These are phyloP conservation scores for Teratosphaeria pseudoeucalypti DNA, from an alignment of 2,329 filamentous ascomycete species.

Conservation along the genomic window DNA sequence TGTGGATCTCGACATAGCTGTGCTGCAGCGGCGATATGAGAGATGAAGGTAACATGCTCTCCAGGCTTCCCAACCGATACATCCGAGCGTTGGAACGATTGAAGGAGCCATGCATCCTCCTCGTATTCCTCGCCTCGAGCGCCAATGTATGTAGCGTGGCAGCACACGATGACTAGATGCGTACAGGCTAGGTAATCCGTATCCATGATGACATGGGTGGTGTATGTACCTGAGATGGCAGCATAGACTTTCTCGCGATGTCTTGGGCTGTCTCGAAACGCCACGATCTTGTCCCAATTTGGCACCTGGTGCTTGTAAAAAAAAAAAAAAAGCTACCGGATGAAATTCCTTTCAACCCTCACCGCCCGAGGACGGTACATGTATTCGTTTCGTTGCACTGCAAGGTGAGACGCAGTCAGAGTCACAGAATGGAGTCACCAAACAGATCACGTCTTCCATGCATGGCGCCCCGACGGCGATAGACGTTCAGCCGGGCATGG, in stretches of 20 bases:
- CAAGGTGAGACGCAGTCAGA: neutral
- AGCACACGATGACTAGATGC: conserved; percentile 68
- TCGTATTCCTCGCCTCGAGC: conserved; percentile 4
- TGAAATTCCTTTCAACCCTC: no score
- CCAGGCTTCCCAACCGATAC: conserved; percentile 38
- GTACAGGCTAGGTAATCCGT: conserved; percentile 5
- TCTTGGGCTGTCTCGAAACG: neutral
- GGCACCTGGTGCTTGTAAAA: neutral
- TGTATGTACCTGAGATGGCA: neutral
- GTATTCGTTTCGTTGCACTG: no score
- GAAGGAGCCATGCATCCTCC: conserved; percentile 52
- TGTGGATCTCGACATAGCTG: conserved; percentile 35
- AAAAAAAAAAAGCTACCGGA: no score
- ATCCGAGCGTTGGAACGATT: conserved; percentile 54
- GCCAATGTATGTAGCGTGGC: conserved; percentile 68
- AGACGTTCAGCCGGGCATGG: neutral
- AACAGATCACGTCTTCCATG: neutral
- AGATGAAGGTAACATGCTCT: conserved; percentile 69
- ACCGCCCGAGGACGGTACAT: no score
- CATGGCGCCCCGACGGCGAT: no score
- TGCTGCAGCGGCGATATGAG: conserved; percentile 60
- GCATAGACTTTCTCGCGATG: neutral
- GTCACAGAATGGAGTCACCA: neutral
- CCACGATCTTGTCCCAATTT: neutral
- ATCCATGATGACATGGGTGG: neutral